Evolutionary conservation across 305 asterid genomes (phyloP).

Genomic region (Solanum chacoense): DNA sequence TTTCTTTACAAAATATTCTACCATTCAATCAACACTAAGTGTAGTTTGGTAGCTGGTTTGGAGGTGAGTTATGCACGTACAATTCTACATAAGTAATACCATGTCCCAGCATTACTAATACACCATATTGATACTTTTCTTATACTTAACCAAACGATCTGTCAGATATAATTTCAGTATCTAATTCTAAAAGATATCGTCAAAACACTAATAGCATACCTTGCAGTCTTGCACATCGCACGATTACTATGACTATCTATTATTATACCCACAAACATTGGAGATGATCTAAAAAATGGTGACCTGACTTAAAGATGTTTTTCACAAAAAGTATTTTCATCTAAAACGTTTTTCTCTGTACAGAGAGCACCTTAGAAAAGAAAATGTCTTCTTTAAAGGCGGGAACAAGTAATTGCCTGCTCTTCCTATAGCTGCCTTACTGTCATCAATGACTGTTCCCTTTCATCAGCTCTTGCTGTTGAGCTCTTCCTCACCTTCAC

Average conservation of each 20-base stretch:
- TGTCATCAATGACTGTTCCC: not conserved
- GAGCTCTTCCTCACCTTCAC: not conserved
- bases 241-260: not conserved
- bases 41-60: not conserved
- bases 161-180: not conserved
- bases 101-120: not conserved
- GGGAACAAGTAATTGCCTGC: not conserved
- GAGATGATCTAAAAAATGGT: not conserved
- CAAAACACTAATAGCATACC: not conserved
- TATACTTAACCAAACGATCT: not conserved
- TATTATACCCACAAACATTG: not conserved
- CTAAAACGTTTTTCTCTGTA: not conserved
- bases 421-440: not conserved
- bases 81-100: not conserved
- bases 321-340: not conserved
- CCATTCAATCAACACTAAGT: not conserved
- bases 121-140: not conserved
- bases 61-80: not conserved
- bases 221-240: not conserved
- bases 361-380: not conserved
- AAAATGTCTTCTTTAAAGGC: not conserved
- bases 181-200: not conserved
- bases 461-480: not conserved
- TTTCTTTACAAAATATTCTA: not conserved
- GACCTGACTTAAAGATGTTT: not conserved